Evolutionary conservation across 2,329 filamentous ascomycete species (phyloP).

Genomic region (Penicillium brevicompactum): DNA sequence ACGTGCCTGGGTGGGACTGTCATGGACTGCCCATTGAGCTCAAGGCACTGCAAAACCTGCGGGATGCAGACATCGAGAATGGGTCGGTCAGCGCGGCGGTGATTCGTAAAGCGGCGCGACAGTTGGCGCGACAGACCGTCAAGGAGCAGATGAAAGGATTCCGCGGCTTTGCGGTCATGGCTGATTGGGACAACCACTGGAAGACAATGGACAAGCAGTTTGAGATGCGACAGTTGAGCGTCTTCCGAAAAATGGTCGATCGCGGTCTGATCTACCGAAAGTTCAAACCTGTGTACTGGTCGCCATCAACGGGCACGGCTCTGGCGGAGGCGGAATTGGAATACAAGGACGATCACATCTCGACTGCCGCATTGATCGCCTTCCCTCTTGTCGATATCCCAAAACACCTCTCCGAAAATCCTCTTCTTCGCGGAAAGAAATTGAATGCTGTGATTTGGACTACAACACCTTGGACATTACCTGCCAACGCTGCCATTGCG

Average conservation of each 20-base stretch:
- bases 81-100: slow-evolving; percentile 45
- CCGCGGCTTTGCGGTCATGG: slow-evolving; percentile 64
- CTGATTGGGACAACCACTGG: slow-evolving; percentile 64
- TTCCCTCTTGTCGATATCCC: slow-evolving; percentile 66
- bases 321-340: slow-evolving; percentile 67
- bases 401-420: slow-evolving; percentile 44
- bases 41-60: slow-evolving; percentile 75
- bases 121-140: slow-evolving; percentile 59
- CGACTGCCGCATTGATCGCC: slow-evolving; percentile 67
- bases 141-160: slow-evolving; percentile 63
- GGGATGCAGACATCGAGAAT: slow-evolving; percentile 32
- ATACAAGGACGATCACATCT: slow-evolving; percentile 64
- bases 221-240: slow-evolving; percentile 60
- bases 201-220: slow-evolving; percentile 65
- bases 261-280: slow-evolving; percentile 63
- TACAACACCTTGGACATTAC: slow-evolving; percentile 95
- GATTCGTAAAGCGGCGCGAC: slow-evolving; percentile 57
- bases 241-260: slow-evolving; percentile 64
- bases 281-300: slow-evolving; percentile 68
- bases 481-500: slow-evolving; percentile 88
- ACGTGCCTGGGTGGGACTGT: slow-evolving; percentile 95
- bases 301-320: slow-evolving; percentile 64
- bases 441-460: slow-evolving; percentile 95
- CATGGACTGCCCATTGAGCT: slow-evolving; percentile 96
- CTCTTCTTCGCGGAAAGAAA: slow-evolving; percentile 47